These are phyloP conservation scores for Takakia lepidozioides DNA, from an alignment of 225 moss, liverwort and hornwort genomes.

Conservation along the genomic window DNA sequence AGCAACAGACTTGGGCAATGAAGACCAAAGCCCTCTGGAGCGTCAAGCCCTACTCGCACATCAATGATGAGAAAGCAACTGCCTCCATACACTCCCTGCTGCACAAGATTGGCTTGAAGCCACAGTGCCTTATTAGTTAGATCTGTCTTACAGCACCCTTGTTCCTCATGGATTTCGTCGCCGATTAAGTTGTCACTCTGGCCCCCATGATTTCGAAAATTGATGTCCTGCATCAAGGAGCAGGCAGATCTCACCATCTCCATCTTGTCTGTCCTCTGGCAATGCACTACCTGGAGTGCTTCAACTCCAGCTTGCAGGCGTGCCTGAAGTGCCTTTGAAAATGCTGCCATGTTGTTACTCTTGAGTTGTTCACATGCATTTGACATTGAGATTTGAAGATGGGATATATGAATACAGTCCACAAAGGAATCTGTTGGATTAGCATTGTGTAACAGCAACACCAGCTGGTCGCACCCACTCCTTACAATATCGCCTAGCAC, in stretches of 20 bases:
- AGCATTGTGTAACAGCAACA: slow-evolving; percentile 17
- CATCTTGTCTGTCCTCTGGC: slow-evolving; percentile 39
- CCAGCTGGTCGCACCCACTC: slow-evolving; percentile 26
- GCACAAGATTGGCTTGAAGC: slow-evolving; percentile 18
- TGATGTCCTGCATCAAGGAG: slow-evolving; percentile 35
- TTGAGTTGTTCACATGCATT: background rate
- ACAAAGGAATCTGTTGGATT: slow-evolving; percentile 12
- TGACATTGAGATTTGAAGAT: slow-evolving; percentile 17
- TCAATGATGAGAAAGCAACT: slow-evolving; percentile 32
- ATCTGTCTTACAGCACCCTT: too few species aligned
- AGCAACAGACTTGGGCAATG: slow-evolving; percentile 27
- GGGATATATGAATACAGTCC: slow-evolving; percentile 16
- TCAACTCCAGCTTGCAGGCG: slow-evolving; percentile 34
- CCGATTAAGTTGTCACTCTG: background rate
- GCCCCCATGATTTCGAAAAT: slow-evolving; percentile 9
- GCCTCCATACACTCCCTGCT: slow-evolving; percentile 18
- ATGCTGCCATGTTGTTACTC: background rate
- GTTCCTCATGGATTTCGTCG: too few species aligned
- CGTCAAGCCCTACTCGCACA: slow-evolving; percentile 3
- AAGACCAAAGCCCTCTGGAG: slow-evolving; percentile 14
- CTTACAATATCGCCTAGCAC: slow-evolving; percentile 31
- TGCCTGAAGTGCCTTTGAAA: background rate
- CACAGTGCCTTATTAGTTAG: slow-evolving; percentile 14
- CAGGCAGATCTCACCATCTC: slow-evolving; percentile 38
- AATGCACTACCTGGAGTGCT: slow-evolving; percentile 33